phyloP scores from a whole-genome alignment of 169 alveolate genomes.

The Plasmodium chabaudi region DNA sequence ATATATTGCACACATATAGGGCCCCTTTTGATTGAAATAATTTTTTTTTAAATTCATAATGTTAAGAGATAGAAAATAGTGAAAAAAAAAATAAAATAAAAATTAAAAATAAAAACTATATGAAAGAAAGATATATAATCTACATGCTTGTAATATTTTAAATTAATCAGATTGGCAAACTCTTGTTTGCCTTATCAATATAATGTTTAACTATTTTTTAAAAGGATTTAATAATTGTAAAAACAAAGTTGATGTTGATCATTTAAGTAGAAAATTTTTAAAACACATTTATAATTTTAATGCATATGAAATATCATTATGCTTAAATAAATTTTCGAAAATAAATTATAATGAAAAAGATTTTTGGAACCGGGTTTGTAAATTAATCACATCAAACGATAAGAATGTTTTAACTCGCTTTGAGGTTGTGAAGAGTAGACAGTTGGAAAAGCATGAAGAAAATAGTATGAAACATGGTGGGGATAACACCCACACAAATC shows the following conservation, averaged over 20 bases:
- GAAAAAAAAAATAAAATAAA: neutral
- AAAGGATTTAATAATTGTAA: conserved; percentile 41
- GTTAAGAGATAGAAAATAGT: neutral
- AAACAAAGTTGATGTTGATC: conserved; percentile 41
- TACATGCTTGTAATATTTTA: no score
- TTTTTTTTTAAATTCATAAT: no score
- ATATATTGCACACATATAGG: no score
- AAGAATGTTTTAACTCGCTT: neutral
- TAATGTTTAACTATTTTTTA: conserved; percentile 67
- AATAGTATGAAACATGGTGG: neutral
- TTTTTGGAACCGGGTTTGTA: conserved; percentile 47
- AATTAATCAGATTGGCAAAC: no score
- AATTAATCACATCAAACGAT: conserved; percentile 37
- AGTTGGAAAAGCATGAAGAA: neutral
- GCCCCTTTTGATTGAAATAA: no score
- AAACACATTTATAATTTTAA: conserved; percentile 31
- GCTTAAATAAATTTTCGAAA: conserved; percentile 60
- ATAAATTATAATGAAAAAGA: conserved; percentile 14
- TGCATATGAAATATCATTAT: conserved; percentile 56
- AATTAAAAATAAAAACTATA: neutral
- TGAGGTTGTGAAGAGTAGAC: neutral
- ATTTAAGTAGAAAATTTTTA: conserved; percentile 34
- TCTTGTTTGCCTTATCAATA: neutral
- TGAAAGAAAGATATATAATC: no score
- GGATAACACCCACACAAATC: neutral